Base-by-base conservation (phyloP, 192 early-diverging fungal species). In the Haplosporangium gracile region DNA sequence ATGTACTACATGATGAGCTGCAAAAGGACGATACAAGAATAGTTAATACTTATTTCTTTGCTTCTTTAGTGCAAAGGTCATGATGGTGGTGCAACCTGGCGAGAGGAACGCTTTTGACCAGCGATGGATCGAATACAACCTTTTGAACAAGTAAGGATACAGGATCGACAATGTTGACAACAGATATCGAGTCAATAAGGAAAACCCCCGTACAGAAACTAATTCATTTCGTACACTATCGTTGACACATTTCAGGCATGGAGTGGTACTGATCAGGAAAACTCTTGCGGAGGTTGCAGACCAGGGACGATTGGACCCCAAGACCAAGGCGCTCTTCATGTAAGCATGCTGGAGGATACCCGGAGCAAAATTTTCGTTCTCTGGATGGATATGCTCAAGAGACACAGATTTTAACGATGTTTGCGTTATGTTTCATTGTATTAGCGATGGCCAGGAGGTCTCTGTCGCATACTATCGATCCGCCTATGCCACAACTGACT, bases 41-140 rank as follows among this genome's bases (percentile, higher is more conserved):
- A 18, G 11, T 20, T 24, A 22, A 36, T 26, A 32, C 42, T 51
- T 32, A 13, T 77, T n/a, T 32, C 8, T 78, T 18, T 39, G 36
- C 49, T 45, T 18, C 40, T 47, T 36, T 88, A 94, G 92, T 39
- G 95, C 97, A 0, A 90, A 95, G 51, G 94, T 96, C 1, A 86
- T 96, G 70, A 97, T 99, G 95, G 90, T 99, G 55, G 94, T 97
- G 36, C 97, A 98, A 82, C 96, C 97, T 42, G 91, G 89, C n/a
- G 98, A 99, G 88, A 92, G 96, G 47, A 99, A 99, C 78, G 91
- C 93, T 26, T 97, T 96, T 89, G 98, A 99, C 89, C 98, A 99
- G 87, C 92, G 97, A 65, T 94, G 92, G 90, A 93, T 98, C 49
- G 96, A 97, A 79, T 95, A 96, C 72, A 89, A 82, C n/a, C 85